These are phyloP conservation scores for Heracleum sosnowskyi DNA, from an alignment of 129 eudicot species.

Conservation along the genomic window DNA sequence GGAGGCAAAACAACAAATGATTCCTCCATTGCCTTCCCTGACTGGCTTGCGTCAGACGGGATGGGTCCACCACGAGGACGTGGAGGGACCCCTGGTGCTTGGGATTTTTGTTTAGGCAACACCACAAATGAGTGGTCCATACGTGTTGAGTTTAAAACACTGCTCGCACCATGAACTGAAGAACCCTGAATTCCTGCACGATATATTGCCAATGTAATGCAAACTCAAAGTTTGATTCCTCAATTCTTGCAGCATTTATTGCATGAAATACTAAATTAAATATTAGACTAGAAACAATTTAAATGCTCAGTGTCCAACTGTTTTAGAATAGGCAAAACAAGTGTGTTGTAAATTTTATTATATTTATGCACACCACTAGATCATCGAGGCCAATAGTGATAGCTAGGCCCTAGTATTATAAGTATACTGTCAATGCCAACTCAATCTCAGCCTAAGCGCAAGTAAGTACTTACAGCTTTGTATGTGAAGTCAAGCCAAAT, in stretches of 20 bases:
- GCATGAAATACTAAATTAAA: not conserved
- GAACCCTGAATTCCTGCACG: constrained; percentile 72
- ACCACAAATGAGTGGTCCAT: constrained; percentile 93
- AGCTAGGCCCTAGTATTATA: not conserved
- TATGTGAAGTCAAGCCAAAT: not conserved
- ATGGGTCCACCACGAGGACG: constrained; percentile 64
- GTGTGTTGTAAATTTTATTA: not conserved
- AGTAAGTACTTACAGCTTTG: not conserved
- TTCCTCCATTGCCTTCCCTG: constrained; percentile 86
- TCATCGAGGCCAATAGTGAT: not conserved
- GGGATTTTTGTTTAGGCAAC: constrained; percentile 78
- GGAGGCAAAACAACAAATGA: constrained; percentile 98
- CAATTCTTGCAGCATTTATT: constrained; percentile 2
- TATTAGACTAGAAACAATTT: not conserved
- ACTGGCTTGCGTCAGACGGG: constrained; percentile 39
- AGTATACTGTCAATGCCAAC: not conserved
- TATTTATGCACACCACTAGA: not conserved
- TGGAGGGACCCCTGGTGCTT: constrained; percentile 60
- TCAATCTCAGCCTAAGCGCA: not conserved
- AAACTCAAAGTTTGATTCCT: not conserved
- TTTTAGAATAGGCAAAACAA: not conserved
- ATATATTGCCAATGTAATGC: constrained; percentile 7
- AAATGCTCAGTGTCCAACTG: not conserved
- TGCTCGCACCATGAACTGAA: constrained; percentile 67
- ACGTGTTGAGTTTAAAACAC: constrained; percentile 61